These are phyloP conservation scores for Xylariaceae sp. DNA, from an alignment of 2,329 filamentous ascomycete genomes.

Conservation along the genomic window DNA sequence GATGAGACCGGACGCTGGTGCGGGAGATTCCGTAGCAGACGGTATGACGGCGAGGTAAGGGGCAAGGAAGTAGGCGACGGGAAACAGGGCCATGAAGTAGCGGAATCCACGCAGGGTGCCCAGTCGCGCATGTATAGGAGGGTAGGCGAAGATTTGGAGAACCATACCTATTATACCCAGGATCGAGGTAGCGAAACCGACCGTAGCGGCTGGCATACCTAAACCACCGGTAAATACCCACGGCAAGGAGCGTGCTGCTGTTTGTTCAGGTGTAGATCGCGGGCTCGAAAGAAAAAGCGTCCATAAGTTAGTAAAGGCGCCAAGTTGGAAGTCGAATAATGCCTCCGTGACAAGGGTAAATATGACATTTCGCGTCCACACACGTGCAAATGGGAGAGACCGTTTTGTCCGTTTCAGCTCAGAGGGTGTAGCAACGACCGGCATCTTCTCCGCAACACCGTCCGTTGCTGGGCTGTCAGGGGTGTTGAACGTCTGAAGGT, in stretches of 20 bases:
- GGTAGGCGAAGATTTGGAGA: slow-evolving; percentile 73
- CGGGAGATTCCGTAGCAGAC: slow-evolving; percentile 49
- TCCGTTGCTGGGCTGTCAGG: slow-evolving; percentile 13
- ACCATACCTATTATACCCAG: slow-evolving; percentile 72
- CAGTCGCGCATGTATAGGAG: slow-evolving; percentile 65
- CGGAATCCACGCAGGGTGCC: slow-evolving; percentile 72
- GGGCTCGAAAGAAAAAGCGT: slow-evolving; percentile 73
- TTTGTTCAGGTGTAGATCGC: slow-evolving; percentile 49
- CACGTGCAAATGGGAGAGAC: slow-evolving; percentile 47
- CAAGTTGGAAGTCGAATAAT: slow-evolving; percentile 73
- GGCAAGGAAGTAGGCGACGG: slow-evolving; percentile 69
- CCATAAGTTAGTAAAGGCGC: slow-evolving; percentile 72
- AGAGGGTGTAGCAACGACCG: slow-evolving; percentile 35
- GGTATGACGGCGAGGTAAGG: slow-evolving; percentile 71
- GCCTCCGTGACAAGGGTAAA: slow-evolving; percentile 66
- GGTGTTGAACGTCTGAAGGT: slow-evolving; percentile 34
- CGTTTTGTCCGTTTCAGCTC: slow-evolving; percentile 37
- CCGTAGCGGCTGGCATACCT: slow-evolving; percentile 68
- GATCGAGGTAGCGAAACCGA: slow-evolving; percentile 72
- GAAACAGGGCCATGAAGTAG: slow-evolving; percentile 69
- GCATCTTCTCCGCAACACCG: slow-evolving; percentile 12
- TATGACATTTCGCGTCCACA: slow-evolving; percentile 56
- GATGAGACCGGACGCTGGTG: slow-evolving; percentile 53
- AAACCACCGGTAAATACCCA: slow-evolving; percentile 69
- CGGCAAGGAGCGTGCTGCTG: slow-evolving; percentile 46